Base-by-base conservation (phyloP, 2,329 filamentous ascomycete species). In the Eurotiales sp. region DNA sequence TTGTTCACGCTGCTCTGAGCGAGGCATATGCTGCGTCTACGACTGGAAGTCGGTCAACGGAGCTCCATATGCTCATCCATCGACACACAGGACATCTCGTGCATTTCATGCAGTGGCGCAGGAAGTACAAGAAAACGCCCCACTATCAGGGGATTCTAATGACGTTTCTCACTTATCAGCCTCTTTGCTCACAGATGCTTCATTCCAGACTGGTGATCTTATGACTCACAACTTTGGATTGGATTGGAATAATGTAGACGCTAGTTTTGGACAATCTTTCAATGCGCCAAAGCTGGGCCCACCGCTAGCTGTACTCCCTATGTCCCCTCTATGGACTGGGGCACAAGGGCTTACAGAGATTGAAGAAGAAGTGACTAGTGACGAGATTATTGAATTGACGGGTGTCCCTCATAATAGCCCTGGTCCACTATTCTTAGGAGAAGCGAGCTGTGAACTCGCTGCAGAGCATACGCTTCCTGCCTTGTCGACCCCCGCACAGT, bases 1-100 rank as follows among this genome's bases (percentile, higher is more conserved):
- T 41, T 52, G 51, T 27, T 52, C 45, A 43, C 51, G 51, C 40
- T 52, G 51, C 27, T 45, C 34, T 7, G 51, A 52, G 27, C 45
- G 51, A 48, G 51, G 51, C 15, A 19, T 30, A 23, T 30, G 39
- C 23, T 52, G 51, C 34, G 27, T 45, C 19, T 52, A 52, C 36
- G 51, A 49, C 25, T 49, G 45, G 45, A 49, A 17, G 19, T 15
- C 6, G 6, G 8, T 11, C 15, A 8, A 45, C 36, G 17, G 22
- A 30, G n/a, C 2, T 19, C 30, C 43, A 8, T 46, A 47, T 36
- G 15, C 45, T 34, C 15, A 30, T 39, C 5, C 21, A 17, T 15
- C 39, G 5, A 10, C 12, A 6, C 40, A 21, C 17, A 39, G 45
- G 14, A 3, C 25, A 4, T 23, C 25, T 32, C 39, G 19, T 23